Evolutionary conservation across 805 yeast species (phyloP), one percentile per base, ranked within the genome.

Genomic region (Candida incommunis): DNA sequence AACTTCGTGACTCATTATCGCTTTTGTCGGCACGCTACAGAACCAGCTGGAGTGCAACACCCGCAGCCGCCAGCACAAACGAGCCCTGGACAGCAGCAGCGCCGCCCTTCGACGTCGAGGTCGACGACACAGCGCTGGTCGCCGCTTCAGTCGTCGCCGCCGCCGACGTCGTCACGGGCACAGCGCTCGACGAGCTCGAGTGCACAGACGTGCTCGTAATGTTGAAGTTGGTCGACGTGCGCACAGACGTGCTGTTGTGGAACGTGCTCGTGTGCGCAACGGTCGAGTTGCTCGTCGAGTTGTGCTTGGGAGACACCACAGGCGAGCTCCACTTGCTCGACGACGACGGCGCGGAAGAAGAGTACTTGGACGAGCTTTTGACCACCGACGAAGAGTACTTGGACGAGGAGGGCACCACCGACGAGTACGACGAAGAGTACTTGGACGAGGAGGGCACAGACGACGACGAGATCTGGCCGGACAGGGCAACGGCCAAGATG

Each of bases 1-100:
- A 25, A 25, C 27, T 25, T 7, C n/a, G n/a, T n/a, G 27, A 13
- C 13, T 25, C 27, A 25, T 25, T 25, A 13, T 25, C 7, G 13
- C 27, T 25, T 25, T 31, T 18, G 18, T 31, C 11, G 37, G 37
- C 37, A 7, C 18, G 5, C 37, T 31, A 31, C 37, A 31, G 37
- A 31, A 31, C 37, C 37, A 31, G 37, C 37, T 31, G 37, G 37
- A 31, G 37, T 5, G 37, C 37, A 11, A 31, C 37, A 16, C 37
- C 37, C 5, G 37, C 37, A 31, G 37, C 37, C 9, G 37, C 37
- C 11, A 31, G 37, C 37, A 31, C 18, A 16, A 31, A 5, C 9
- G 37, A 31, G 20, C 37, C 37, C 37, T 31, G 18, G 7, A 31
- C 18, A 9, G 37, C 37, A n/a, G 18, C 37, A 31, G 18, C 37